Evolutionary conservation across 2,329 filamentous ascomycete genomes (phyloP).

Genomic region (Sporothrix globosa): DNA sequence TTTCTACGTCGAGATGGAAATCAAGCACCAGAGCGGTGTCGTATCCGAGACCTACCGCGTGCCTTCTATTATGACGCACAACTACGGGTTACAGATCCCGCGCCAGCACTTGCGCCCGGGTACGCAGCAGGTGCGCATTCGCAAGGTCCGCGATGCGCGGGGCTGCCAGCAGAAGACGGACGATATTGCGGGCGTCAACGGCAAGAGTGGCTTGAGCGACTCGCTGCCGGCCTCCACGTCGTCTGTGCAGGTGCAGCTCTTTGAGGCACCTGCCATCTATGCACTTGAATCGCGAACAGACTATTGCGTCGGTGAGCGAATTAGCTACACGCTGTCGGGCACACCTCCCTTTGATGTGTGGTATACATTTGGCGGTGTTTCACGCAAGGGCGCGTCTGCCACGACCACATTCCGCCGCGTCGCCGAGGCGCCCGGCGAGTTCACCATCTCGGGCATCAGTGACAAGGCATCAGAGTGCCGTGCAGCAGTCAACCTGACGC

Average conservation of each 20-base stretch:
- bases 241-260: slow-evolving; percentile 84
- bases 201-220: slow-evolving; percentile 57
- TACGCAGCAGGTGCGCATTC: slow-evolving; percentile 85
- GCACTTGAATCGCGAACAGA: slow-evolving; percentile 81
- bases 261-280: slow-evolving; percentile 88
- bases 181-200: slow-evolving; percentile 54
- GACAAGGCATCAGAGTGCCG: slow-evolving; percentile 89
- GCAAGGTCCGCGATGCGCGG: slow-evolving; percentile 82
- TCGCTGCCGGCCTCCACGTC: background rate
- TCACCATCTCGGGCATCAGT: slow-evolving; percentile 81
- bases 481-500: slow-evolving; percentile 74
- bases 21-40: slow-evolving; percentile 84
- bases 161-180: slow-evolving; percentile 74
- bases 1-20: slow-evolving; percentile 87
- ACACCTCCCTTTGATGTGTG: slow-evolving; percentile 89
- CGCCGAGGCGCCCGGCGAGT: slow-evolving; percentile 86
- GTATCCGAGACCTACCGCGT: slow-evolving; percentile 81
- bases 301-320: slow-evolving; percentile 93
- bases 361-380: slow-evolving; percentile 81
- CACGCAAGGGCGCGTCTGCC: slow-evolving; percentile 76
- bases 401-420: slow-evolving; percentile 90
- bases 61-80: slow-evolving; percentile 73
- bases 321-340: slow-evolving; percentile 88
- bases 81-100: slow-evolving; percentile 81
- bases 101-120: slow-evolving; percentile 82